phyloP scores from a whole-genome alignment of 2,329 filamentous ascomycete species.

The Fusarium falciforme region DNA sequence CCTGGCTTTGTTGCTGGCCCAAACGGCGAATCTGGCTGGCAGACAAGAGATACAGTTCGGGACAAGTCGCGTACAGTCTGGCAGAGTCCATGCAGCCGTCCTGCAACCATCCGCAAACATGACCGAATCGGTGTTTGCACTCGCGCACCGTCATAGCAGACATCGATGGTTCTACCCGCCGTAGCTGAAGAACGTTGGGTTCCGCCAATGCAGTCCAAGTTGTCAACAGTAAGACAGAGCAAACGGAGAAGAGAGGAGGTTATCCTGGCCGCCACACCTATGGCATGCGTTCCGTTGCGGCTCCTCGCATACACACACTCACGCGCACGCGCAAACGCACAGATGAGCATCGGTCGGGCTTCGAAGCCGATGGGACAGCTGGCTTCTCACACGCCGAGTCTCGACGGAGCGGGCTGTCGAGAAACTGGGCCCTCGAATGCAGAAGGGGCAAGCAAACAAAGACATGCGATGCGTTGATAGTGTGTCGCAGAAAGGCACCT shows the following conservation, averaged over 20 bases:
- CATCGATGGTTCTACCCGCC: neutral
- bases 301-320: neutral
- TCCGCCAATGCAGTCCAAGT: neutral
- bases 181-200: neutral
- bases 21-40: neutral
- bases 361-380: neutral
- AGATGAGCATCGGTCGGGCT: neutral
- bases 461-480: neutral
- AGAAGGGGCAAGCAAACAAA: slow-evolving; percentile 2
- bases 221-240: neutral
- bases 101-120: neutral
- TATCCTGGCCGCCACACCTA: neutral
- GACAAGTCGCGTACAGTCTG: neutral
- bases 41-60: neutral
- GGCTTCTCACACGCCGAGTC: neutral
- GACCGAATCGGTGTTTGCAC: neutral
- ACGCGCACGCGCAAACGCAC: neutral
- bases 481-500: neutral
- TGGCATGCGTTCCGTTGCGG: neutral
- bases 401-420: neutral
- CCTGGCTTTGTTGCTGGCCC: neutral
- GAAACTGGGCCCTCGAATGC: neutral
- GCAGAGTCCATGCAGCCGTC: neutral
- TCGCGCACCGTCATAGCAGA: neutral
- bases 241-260: neutral